Conservation (phyloP, 148 eudicot species). For the Rhododendron kiyosumense region DNA sequence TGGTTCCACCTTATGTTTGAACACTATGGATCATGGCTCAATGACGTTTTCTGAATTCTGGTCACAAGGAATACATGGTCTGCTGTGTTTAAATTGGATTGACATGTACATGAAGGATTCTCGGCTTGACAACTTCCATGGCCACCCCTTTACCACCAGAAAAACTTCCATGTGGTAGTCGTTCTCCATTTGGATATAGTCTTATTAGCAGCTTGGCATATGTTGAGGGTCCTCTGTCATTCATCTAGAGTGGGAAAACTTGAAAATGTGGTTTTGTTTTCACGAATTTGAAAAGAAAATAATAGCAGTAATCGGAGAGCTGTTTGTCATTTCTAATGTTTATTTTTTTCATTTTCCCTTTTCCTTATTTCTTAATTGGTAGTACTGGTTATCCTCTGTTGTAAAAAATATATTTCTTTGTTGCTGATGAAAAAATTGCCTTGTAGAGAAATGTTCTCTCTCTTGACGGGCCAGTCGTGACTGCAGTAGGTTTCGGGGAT, state of each 20-base stretch:
- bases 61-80: not conserved
- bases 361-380: not conserved
- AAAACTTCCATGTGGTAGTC: not conserved
- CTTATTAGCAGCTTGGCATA: not conserved
- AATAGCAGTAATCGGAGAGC: not conserved
- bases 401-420: not conserved
- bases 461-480: conserved; percentile 94
- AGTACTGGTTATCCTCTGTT: not conserved
- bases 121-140: not conserved
- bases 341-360: not conserved
- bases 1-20: not conserved
- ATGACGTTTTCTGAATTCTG: not conserved
- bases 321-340: not conserved
- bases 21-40: not conserved
- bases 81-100: not conserved
- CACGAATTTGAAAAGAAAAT: not conserved
- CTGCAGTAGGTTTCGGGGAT: conserved; percentile 77
- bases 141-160: not conserved
- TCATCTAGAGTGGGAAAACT: not conserved
- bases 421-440: not conserved
- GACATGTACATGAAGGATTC: not conserved
- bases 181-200: not conserved
- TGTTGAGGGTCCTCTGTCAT: not conserved
- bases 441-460: conserved; percentile 66
- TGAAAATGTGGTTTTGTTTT: not conserved